Evolutionary conservation across 2,329 filamentous ascomycete species (phyloP).

Genomic region (Nigrospora osmanthi): DNA sequence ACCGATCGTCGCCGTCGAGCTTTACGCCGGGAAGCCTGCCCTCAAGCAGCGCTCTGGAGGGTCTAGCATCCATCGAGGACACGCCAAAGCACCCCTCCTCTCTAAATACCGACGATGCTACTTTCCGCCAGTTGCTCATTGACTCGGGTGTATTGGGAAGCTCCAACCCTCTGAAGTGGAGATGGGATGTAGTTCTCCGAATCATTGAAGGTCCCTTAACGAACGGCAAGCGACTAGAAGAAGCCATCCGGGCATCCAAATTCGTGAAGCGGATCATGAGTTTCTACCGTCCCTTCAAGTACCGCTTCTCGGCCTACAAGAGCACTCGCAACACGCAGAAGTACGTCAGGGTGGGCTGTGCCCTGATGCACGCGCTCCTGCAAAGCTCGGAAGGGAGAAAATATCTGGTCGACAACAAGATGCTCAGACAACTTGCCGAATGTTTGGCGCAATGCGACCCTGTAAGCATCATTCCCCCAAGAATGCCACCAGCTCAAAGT

Average conservation of each 20-base stretch:
- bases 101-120: conserved; percentile 50
- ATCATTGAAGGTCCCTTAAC: conserved; percentile 89
- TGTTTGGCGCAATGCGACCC: conserved; percentile 93
- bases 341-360: conserved; percentile 84
- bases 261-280: conserved; percentile 92
- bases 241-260: conserved; percentile 90
- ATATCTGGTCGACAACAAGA: conserved; percentile 85
- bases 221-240: conserved; percentile 84
- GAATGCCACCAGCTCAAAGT: not conserved
- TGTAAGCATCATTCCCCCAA: conserved; percentile 36
- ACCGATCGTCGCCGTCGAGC: conserved; percentile 59
- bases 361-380: conserved; percentile 76
- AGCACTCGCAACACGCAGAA: conserved; percentile 92
- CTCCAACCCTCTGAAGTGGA: conserved; percentile 92
- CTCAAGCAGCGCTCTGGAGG: conserved; percentile 35
- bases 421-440: conserved; percentile 88
- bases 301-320: conserved; percentile 81
- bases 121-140: conserved; percentile 56
- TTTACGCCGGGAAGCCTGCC: conserved; percentile 27
- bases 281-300: conserved; percentile 96
- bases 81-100: conserved; percentile 43
- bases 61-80: conserved; percentile 46
- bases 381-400: conserved; percentile 78
- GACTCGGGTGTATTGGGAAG: conserved; percentile 84
- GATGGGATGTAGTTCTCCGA: conserved; percentile 87